A percentile compares a stretch with the other conserved stretches of the same genome.
These are phyloP conservation scores for Lolium rigidum DNA, from an alignment of 176 grass and related monocot genomes.

Conservation along the genomic window DNA sequence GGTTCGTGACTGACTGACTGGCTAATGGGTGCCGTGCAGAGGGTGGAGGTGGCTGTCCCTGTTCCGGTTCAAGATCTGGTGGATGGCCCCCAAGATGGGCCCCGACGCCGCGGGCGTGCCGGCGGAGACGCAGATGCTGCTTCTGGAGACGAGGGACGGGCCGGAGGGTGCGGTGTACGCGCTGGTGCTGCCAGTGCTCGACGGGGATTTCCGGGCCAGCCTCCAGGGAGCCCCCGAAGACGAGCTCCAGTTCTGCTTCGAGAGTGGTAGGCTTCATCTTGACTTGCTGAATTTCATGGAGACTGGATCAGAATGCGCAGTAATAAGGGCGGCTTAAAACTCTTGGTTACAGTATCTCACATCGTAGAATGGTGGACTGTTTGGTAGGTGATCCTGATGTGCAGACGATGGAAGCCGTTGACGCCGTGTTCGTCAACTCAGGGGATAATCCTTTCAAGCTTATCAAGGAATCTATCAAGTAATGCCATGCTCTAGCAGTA, in stretches of 20 bases:
- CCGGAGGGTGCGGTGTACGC: slow-evolving; percentile 40
- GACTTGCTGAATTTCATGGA: no score
- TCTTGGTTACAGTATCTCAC: neutral
- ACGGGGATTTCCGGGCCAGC: slow-evolving; percentile 49
- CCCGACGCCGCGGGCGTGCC: slow-evolving; percentile 32
- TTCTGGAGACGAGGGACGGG: slow-evolving; percentile 39
- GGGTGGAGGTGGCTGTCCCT: slow-evolving; percentile 56
- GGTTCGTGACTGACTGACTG: neutral
- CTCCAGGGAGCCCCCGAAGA: slow-evolving; percentile 45
- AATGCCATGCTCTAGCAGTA: neutral
- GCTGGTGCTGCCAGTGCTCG: slow-evolving; percentile 52
- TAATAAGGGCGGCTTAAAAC: neutral
- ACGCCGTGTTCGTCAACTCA: slow-evolving; percentile 45
- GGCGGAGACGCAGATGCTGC: slow-evolving; percentile 62
- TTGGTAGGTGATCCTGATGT: slow-evolving; percentile 61
- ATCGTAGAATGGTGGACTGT: neutral
- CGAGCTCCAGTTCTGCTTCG: slow-evolving; percentile 60
- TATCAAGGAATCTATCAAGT: slow-evolving; percentile 53
- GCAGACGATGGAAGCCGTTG: slow-evolving; percentile 34
- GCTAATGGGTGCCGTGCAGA: slow-evolving; percentile 30
- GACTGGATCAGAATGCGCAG: neutral
- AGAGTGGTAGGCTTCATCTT: slow-evolving; percentile 50
- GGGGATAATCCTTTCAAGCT: slow-evolving; percentile 52
- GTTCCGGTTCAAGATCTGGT: slow-evolving; percentile 73
- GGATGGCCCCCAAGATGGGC: slow-evolving; percentile 57